Percentiles rank a stretch among this genome's conserved stretches.
Conservation (phyloP, 306 rosid species). For the Erythrophleum fordii region DNA sequence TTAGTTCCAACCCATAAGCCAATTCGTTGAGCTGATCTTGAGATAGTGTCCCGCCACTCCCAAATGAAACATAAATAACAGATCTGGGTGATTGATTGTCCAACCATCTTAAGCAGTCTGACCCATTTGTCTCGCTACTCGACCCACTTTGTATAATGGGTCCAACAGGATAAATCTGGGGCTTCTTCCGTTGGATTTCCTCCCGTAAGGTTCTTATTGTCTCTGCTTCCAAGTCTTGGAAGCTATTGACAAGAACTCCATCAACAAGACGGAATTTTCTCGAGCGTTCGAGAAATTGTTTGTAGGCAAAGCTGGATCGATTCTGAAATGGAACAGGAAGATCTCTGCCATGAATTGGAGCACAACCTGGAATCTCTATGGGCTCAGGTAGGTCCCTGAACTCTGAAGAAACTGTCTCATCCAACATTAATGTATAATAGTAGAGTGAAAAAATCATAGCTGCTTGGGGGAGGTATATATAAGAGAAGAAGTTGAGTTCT, state of each 20-base stretch:
- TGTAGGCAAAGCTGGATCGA: not conserved
- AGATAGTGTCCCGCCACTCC: slow-evolving; percentile 46
- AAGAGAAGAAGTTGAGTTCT: slow-evolving; percentile 41
- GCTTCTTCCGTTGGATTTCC: slow-evolving; percentile 1
- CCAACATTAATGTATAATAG: not conserved
- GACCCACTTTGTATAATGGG: slow-evolving; percentile 42
- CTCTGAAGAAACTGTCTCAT: slow-evolving; percentile 9
- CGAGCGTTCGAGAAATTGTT: not conserved
- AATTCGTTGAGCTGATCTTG: slow-evolving; percentile 32
- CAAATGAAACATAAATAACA: slow-evolving; percentile 39
- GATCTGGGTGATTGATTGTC: slow-evolving; percentile 32
- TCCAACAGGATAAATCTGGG: slow-evolving; percentile 33
- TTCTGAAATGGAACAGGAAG: not conserved
- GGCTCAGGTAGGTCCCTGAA: not conserved
- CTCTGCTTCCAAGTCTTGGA: slow-evolving; percentile 31
- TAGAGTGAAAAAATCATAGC: slow-evolving; percentile 25
- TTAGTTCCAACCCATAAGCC: slow-evolving; percentile 42
- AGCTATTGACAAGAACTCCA: slow-evolving; percentile 40
- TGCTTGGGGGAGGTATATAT: slow-evolving; percentile 28
- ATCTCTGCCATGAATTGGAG: not conserved
- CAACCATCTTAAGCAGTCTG: slow-evolving; percentile 39
- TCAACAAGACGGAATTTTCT: not conserved
- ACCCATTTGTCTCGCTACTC: not conserved
- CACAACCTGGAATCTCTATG: not conserved
- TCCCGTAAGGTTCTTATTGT: slow-evolving; percentile 18